Base-by-base conservation (phyloP, 176 grass and related monocot genomes). In the Saccharum spontaneum region DNA sequence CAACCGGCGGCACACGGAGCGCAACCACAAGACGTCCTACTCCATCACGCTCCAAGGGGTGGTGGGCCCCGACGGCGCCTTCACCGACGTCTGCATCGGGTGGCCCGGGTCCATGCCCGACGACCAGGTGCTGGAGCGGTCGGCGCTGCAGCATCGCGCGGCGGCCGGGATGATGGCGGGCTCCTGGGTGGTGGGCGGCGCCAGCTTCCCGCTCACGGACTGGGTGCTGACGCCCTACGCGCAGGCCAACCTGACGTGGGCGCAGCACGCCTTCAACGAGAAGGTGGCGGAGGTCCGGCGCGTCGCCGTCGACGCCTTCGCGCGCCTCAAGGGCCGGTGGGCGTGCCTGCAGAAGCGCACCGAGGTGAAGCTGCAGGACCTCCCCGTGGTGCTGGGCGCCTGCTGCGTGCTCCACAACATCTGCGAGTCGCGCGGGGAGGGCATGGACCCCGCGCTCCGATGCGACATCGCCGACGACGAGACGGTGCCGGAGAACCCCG, bases 381-480 rank as follows among this genome's bases (percentile, higher is more conserved):
- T 93, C 4, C 91, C 91, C 52, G 82, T 88, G 3, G 88, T 93
- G 73, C 88, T 93, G 20, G 91, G 82, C 67, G 91, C 91, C 67
- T 93, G 88, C 91, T 93, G 88, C 85, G 91, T 93, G 82, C 88
- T 93, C 3, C 91, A 93, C 85, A 93, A 93, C 73, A 83, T 93
- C 43, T 93, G 91, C 68, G 88, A 93, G 88, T 28, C 79, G 0
- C 33, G 82, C 22, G 71, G 86, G 30, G 91, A 93, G 86, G 41
- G 57, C 33, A 68, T 93, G 61, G 82, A 79, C 48, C 85, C 88
- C 6, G 82, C 64, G 2, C 85, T 90, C 20, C 63, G 63, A 0
- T 85, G 39, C 44, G 63, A 89, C 44, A 54, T 87, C 80, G 41
- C 28, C 33, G 91, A 87, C 73, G 91, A 93, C 61, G 78, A 79